A percentile compares a stretch with the other conserved stretches of the same genome.
Conservation (phyloP, 1,139 yeast species). For the Yamadazyma epiphylla region DNA sequence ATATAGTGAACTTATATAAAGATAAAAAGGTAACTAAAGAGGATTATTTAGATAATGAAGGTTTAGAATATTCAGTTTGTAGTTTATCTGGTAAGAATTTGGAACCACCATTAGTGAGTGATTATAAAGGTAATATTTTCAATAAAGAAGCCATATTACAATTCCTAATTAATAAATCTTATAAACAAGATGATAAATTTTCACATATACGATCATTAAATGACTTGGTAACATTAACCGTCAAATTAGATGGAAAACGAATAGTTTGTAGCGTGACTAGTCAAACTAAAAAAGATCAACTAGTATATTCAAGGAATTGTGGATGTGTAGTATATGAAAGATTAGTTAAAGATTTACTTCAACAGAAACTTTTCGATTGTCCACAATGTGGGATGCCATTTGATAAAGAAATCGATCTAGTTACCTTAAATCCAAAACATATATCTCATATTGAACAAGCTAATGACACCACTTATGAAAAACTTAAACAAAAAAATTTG, state of each 20-base stretch:
- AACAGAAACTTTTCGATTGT: slow-evolving; percentile 17
- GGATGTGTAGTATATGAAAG: slow-evolving; percentile 37
- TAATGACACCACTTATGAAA: slow-evolving; percentile 32
- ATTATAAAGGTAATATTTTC: slow-evolving; percentile 65
- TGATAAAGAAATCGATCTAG: slow-evolving; percentile 24
- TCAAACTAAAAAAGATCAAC: slow-evolving; percentile 20
- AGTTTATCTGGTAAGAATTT: slow-evolving; percentile 27
- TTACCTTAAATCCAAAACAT: slow-evolving; percentile 23
- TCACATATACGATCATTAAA: slow-evolving; percentile 39
- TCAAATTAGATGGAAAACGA: slow-evolving; percentile 20
- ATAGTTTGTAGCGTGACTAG: slow-evolving; percentile 53
- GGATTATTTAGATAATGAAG: slow-evolving; percentile 36
- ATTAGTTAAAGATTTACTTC: slow-evolving; percentile 16
- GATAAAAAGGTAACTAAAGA: slow-evolving; percentile 15
- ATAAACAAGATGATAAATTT: slow-evolving; percentile 12
- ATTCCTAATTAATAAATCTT: slow-evolving; percentile 38
- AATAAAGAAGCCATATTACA: slow-evolving; percentile 66
- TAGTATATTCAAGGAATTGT: slow-evolving; percentile 33
- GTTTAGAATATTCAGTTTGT: slow-evolving; percentile 17
- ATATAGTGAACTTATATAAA: slow-evolving; percentile 28
- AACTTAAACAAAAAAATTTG: slow-evolving; percentile 17
- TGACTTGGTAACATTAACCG: too few relatives aligned
- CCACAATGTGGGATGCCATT: slow-evolving; percentile 30
- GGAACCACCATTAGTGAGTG: slow-evolving; percentile 57
- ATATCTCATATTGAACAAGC: slow-evolving; percentile 22